phyloP scores from a whole-genome alignment of 2,329 filamentous ascomycete species.

The Botrytis porri region DNA sequence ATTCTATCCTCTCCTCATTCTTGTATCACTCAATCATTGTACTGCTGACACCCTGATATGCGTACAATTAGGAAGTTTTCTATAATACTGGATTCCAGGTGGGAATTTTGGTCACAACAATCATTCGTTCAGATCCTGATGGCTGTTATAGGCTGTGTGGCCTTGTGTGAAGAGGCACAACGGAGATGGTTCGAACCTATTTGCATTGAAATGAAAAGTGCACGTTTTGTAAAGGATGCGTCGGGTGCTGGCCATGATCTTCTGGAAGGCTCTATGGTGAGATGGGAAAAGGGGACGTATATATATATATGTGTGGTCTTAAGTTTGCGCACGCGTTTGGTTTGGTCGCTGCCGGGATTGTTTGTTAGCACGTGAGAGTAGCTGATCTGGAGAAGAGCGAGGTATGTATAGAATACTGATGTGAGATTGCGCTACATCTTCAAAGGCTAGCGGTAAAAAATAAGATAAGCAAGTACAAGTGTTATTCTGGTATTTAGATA shows the following conservation, averaged over 20 bases:
- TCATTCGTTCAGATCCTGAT: neutral
- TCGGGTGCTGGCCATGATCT: conserved; percentile 12
- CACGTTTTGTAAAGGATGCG: neutral
- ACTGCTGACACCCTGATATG: neutral
- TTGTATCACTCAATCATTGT: neutral
- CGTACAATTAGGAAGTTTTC: fast-evolving
- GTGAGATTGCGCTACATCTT: neutral
- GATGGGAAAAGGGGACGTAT: neutral
- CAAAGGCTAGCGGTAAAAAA: fast-evolving
- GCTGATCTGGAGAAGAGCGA: neutral
- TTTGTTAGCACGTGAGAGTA: neutral
- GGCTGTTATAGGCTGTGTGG: neutral
- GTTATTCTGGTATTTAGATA: fast-evolving
- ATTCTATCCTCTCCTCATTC: neutral
- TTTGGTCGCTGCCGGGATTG: neutral
- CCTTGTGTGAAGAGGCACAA: neutral
- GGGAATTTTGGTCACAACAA: neutral
- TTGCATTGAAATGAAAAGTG: too few relatives aligned
- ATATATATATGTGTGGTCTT: neutral
- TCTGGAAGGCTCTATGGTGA: neutral
- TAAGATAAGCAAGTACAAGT: neutral
- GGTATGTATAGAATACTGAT: neutral
- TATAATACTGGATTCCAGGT: too few relatives aligned
- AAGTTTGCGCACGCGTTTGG: neutral
- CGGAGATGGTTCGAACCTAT: neutral